Conservation (phyloP, 768 basidiomycete genomes). For the Erythrobasidium yunnanense region DNA sequence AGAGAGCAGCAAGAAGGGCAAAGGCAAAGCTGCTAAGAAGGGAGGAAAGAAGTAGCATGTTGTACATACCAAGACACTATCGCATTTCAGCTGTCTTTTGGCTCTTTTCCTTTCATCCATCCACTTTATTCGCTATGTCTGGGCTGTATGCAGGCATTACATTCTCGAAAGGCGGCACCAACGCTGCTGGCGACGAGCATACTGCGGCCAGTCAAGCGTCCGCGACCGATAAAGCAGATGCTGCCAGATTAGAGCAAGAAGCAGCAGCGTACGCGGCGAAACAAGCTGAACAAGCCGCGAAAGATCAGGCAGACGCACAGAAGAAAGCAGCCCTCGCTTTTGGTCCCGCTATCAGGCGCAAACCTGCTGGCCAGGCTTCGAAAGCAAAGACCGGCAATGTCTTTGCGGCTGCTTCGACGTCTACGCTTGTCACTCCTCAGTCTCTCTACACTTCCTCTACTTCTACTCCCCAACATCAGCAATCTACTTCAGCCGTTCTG, state of each 20-base stretch:
- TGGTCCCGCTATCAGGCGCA: slow-evolving; percentile 4
- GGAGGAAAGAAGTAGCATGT: background rate
- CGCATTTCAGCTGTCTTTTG: background rate
- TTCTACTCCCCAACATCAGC: background rate
- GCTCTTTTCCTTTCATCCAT: background rate
- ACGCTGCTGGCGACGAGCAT: background rate
- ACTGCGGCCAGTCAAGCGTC: background rate
- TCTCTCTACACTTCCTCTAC: background rate
- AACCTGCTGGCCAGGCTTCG: slow-evolving; percentile 5
- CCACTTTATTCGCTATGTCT: slow-evolving; percentile 1
- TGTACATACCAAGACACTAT: background rate
- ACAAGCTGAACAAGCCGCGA: slow-evolving; percentile 10
- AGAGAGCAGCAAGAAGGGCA: slow-evolving; percentile 38
- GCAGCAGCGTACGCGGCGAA: slow-evolving; percentile 18
- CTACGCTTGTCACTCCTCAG: background rate
- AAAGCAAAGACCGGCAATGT: background rate
- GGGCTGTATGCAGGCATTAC: slow-evolving; percentile 8
- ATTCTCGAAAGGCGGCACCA: background rate
- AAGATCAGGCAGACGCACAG: background rate
- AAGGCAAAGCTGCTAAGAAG: slow-evolving; percentile 40
- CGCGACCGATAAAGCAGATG: background rate
- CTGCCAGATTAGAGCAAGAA: background rate
- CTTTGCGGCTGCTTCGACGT: background rate
- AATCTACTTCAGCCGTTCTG: background rate
- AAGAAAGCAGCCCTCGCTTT: slow-evolving; percentile 17